A percentile compares a stretch with the other conserved stretches of the same genome.
phyloP scores from a whole-genome alignment of 306 rosid genomes.

The Quercus mongolica region DNA sequence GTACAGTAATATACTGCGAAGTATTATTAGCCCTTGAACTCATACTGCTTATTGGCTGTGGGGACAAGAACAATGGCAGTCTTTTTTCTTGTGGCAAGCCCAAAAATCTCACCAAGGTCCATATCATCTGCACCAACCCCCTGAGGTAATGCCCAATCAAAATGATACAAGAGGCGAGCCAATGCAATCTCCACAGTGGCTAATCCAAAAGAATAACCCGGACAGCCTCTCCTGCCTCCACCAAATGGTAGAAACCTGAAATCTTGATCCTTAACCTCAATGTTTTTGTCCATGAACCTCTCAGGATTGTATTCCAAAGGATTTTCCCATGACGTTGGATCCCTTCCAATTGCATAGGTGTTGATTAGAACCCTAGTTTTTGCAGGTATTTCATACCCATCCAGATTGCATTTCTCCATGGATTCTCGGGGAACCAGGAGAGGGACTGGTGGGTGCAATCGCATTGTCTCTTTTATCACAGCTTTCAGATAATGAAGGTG shows the following conservation, averaged over 20 bases:
- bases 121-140: constrained; percentile 22
- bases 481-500: constrained; percentile 29
- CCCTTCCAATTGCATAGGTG: constrained; percentile 33
- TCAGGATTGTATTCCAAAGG: constrained; percentile 28
- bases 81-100: constrained; percentile 34
- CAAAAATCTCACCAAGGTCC: constrained; percentile 37
- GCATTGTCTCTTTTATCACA: constrained; percentile 32
- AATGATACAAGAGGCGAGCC: constrained; percentile 33
- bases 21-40: neutral
- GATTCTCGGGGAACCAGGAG: constrained; percentile 44
- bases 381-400: constrained; percentile 24
- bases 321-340: constrained; percentile 30
- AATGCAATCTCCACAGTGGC: constrained; percentile 32
- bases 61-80: constrained; percentile 30
- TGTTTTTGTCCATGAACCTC: constrained; percentile 10
- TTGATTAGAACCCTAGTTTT: constrained; percentile 27
- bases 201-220: constrained; percentile 23
- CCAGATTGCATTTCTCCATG: constrained; percentile 22
- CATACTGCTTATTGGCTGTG: constrained; percentile 9
- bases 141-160: constrained; percentile 35
- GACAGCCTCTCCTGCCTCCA: constrained; percentile 44
- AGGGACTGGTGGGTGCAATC: constrained; percentile 38
- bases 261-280: constrained; percentile 21
- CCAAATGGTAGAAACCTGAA: constrained; percentile 41
- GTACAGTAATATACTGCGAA: neutral